phyloP scores from a whole-genome alignment of 306 rosid species.

The Prunus fruticosa region DNA sequence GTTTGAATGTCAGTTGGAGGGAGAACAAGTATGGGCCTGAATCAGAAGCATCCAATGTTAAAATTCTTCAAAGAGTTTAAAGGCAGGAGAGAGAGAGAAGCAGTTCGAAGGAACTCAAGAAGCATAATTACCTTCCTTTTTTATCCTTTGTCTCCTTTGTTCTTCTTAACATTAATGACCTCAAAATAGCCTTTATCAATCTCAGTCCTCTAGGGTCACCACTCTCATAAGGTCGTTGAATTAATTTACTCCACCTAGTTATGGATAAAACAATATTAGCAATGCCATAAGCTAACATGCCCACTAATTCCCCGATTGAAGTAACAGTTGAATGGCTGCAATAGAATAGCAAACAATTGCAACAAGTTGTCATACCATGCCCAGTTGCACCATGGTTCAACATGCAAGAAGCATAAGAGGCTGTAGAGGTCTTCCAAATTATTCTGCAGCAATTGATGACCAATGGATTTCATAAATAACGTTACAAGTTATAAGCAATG shows the following conservation, averaged over 20 bases:
- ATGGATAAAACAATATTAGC: not conserved
- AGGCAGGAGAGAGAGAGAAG: not conserved
- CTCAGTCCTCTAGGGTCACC: conserved; percentile 68
- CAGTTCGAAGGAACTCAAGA: conserved; percentile 5
- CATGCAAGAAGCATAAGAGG: conserved; percentile 74
- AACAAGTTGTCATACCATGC: conserved; percentile 54
- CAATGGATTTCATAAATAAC: conserved; percentile 5
- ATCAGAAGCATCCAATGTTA: conserved; percentile 19
- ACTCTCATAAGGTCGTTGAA: conserved; percentile 74
- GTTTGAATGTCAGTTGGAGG: conserved; percentile 70
- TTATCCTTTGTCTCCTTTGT: conserved; percentile 77
- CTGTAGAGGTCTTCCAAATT: conserved; percentile 83
- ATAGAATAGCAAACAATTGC: not conserved
- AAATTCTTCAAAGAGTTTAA: not conserved
- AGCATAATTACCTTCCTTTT: conserved; percentile 55
- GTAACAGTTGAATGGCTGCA: not conserved
- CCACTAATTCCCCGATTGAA: not conserved
- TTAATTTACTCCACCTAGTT: conserved; percentile 72
- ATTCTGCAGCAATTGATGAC: conserved; percentile 53
- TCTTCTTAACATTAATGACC: conserved; percentile 77
- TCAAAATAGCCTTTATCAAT: conserved; percentile 74
- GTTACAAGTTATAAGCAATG: not conserved
- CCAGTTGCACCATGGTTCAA: conserved; percentile 92
- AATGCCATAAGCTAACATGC: not conserved
- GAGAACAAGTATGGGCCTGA: conserved; percentile 76